Base-by-base conservation (phyloP, 2,329 filamentous ascomycete genomes). In the Talaromyces islandicus region DNA sequence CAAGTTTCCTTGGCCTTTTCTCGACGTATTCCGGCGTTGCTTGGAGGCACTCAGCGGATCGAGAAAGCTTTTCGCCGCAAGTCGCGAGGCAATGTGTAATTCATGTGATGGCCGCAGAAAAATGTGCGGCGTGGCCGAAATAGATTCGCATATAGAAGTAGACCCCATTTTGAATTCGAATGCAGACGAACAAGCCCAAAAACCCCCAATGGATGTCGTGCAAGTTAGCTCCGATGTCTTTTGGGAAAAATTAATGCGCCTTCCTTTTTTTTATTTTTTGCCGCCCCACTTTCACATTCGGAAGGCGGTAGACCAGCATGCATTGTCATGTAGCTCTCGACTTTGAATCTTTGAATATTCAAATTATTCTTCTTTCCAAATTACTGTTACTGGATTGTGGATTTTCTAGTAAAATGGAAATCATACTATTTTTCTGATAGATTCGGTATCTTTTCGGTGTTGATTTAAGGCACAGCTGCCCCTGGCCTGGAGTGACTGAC, bases 31-130 rank as follows among this genome's bases (percentile, higher is more conserved):
- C 65, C 89, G 78, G 60, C 87, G 68, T 83, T 78, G 62, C 85
- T 81, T 73, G 96, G 92, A 66, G 88, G 83, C 63, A 91, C 85
- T 66, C 87, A 87, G 85, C 4, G 85, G 84, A 69, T 96, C 91
- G 7, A 97, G 80, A 4, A 88, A 90, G 46, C 85, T 80, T 76
- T 96, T 96, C n/a, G 90, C 87, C 56, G 91, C 84, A 60, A 85
- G 83, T 24, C 94, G 79, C 19, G 90, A 87, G 3, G 88, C 85
- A 32, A 83, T 82, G 52, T 91, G 85, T 32, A 96, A 80, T 24
- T 84, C 76, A 7, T 82, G 69, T 2, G 85, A 80, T 4, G 93
- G 92, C 64, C 88, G 87, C n/a, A 97, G 80, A 70, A 96, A 96
- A 27, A 77, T 73, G 70, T 92, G 87, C 12, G 90, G 88, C 62